Conservation (phyloP, 495 filamentous ascomycete species). For the Penicillium nucicola region DNA sequence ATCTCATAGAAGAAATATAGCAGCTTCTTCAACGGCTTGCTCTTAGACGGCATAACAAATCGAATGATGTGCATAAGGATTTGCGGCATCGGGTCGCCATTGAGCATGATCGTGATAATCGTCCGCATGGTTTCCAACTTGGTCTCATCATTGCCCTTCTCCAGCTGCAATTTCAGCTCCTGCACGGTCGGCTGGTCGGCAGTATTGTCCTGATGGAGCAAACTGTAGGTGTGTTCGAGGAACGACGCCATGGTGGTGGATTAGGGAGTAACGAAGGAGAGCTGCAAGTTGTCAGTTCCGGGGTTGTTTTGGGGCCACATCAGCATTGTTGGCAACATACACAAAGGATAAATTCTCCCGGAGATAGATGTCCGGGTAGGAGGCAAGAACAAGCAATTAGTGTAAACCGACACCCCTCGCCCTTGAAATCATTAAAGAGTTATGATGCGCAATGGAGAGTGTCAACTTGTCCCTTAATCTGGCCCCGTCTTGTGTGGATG, state of each 20-base stretch:
- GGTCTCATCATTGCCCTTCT: slow-evolving; percentile 94
- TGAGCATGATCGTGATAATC: slow-evolving; percentile 95
- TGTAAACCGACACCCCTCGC: slow-evolving; percentile 42
- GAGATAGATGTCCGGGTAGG: slow-evolving; percentile 14
- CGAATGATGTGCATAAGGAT: slow-evolving; percentile 99
- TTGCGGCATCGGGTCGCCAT: slow-evolving; percentile 92
- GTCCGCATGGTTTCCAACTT: slow-evolving; percentile 99
- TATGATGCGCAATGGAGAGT: slow-evolving; percentile 30
- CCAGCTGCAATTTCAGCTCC: slow-evolving; percentile 89
- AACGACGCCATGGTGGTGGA: slow-evolving; percentile 82
- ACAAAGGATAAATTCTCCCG: slow-evolving; percentile 32
- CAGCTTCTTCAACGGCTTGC: slow-evolving; percentile 95
- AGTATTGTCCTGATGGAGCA: slow-evolving; percentile 93
- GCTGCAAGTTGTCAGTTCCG: slow-evolving; percentile 40
- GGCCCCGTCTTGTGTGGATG: slow-evolving; percentile 50
- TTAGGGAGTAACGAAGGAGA: slow-evolving; percentile 29
- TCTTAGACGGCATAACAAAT: slow-evolving; percentile 98
- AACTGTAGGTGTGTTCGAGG: slow-evolving; percentile 87
- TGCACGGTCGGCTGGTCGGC: slow-evolving; percentile 86
- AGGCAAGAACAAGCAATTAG: slow-evolving; percentile 27
- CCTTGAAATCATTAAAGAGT: slow-evolving; percentile 39
- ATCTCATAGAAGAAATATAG: slow-evolving; percentile 99
- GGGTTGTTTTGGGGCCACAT: slow-evolving; percentile 35
- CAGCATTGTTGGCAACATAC: slow-evolving; percentile 18
- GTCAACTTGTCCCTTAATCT: slow-evolving; percentile 42